Evolutionary conservation across 306 rosid species (phyloP), one percentile per base, ranked within the genome.

Genomic region (Echinosophora koreensis): DNA sequence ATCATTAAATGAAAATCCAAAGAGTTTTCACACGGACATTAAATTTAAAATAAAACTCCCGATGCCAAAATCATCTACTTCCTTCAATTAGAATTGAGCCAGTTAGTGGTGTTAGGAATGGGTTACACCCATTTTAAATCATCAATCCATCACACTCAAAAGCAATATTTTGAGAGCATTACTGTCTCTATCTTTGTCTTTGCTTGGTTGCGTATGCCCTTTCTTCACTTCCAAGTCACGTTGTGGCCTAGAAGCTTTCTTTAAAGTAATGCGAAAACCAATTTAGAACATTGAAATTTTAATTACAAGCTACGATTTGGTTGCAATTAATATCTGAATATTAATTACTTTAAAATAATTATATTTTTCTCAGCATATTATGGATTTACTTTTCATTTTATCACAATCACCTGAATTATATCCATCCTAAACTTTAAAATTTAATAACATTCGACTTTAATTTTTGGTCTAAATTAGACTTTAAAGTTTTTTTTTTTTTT

Each of bases 21-120:
- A 75, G 59, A 34, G n/a, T 30, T 35, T 52, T 34, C 63, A 8
- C 32, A 47, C 10, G 10, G 35, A 30, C 32, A 10, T 34, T 61
- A 35, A 35, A 47, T 73, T 73, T 13, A 50, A 49, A 64, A 64
- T 64, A 35, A 39, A 70, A 38, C 5, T 2, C 35, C 38, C 13
- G 14, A 78, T 78, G 54, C 64, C 30, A 69, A 47, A 59, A 59
- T 12, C 54, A 66, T 47, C 52, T 18, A 44, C 16, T 39, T 71
- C 16, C 54, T 54, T 13, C 64, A 27, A 38, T 14, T 32, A 12
- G 63, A 73, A 46, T 44, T 54, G 69, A 47, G 17, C 55, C 35
- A 0, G 76, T 74, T 17, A 38, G 72, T 80, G 69, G 85, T 69
- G 46, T 73, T 90, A 83, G 91, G 89, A 83, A 50, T 73, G 44